Conservation (phyloP, 2,329 filamentous ascomycete species). For the Pezicula radicicola region DNA sequence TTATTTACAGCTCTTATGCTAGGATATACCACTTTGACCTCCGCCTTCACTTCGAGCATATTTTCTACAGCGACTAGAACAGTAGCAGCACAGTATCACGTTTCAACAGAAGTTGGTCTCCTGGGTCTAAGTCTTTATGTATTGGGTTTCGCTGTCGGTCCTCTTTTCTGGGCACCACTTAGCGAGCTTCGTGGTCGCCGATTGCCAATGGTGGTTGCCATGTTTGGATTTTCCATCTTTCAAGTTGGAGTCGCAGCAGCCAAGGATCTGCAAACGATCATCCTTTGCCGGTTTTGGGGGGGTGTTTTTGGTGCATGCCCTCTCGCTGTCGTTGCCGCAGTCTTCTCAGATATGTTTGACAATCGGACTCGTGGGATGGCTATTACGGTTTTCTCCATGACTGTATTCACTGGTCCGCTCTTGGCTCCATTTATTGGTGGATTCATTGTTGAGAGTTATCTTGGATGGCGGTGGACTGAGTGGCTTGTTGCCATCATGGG, state of each 20-base stretch:
- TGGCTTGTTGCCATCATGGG: constrained; percentile 64
- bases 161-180: constrained; percentile 69
- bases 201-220: constrained; percentile 56
- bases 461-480: constrained; percentile 74
- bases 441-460: constrained; percentile 58
- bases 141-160: constrained; percentile 69
- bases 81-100: constrained; percentile 56
- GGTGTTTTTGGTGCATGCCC: constrained; percentile 71
- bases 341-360: constrained; percentile 71
- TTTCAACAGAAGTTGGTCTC: constrained; percentile 59
- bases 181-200: constrained; percentile 69
- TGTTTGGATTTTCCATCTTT: constrained; percentile 70
- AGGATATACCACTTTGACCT: constrained; percentile 69
- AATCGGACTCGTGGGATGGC: constrained; percentile 57
- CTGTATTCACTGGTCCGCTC: constrained; percentile 65
- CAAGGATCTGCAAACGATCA: constrained; percentile 66
- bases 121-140: constrained; percentile 69
- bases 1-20: constrained; percentile 64
- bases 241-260: constrained; percentile 61
- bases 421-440: constrained; percentile 68
- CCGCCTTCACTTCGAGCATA: constrained; percentile 72
- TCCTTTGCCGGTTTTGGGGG: constrained; percentile 70
- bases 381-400: constrained; percentile 56
- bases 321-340: constrained; percentile 65
- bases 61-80: constrained; percentile 64